These are phyloP conservation scores for Pseudogymnoascus sp. DNA, from an alignment of 2,329 filamentous ascomycete species.

Conservation along the genomic window DNA sequence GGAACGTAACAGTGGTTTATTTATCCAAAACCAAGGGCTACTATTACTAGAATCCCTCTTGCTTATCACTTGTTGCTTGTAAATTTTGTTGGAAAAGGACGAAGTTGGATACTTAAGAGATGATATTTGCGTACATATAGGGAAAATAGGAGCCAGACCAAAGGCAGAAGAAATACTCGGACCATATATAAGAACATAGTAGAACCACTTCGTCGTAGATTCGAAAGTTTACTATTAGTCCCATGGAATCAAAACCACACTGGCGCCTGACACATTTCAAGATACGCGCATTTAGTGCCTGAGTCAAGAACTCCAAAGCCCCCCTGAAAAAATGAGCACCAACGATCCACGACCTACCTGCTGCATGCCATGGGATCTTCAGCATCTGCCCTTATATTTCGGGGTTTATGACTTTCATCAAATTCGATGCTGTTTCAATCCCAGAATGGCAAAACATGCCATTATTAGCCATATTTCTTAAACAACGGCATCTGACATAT, in stretches of 20 bases:
- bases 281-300: neutral
- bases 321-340: neutral
- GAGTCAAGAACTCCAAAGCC: neutral
- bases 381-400: neutral
- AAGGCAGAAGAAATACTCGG: neutral
- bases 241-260: conserved; percentile 1
- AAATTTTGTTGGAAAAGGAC: neutral
- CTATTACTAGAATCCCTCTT: neutral
- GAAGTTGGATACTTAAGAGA: neutral
- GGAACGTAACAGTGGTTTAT: too few relatives aligned
- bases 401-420: neutral
- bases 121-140: neutral
- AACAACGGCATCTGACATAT: neutral
- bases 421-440: neutral
- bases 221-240: neutral
- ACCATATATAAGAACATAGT: neutral
- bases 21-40: neutral
- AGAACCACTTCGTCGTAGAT: neutral
- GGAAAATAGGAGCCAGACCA: neutral
- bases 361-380: too few relatives aligned
- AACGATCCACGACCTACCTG: neutral
- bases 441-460: neutral
- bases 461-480: neutral
- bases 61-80: neutral
- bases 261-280: neutral